Evolutionary conservation across 2,329 filamentous ascomycete species (phyloP), one percentile per base, ranked within the genome.

Genomic region (Ascochyta viciae-villosae): DNA sequence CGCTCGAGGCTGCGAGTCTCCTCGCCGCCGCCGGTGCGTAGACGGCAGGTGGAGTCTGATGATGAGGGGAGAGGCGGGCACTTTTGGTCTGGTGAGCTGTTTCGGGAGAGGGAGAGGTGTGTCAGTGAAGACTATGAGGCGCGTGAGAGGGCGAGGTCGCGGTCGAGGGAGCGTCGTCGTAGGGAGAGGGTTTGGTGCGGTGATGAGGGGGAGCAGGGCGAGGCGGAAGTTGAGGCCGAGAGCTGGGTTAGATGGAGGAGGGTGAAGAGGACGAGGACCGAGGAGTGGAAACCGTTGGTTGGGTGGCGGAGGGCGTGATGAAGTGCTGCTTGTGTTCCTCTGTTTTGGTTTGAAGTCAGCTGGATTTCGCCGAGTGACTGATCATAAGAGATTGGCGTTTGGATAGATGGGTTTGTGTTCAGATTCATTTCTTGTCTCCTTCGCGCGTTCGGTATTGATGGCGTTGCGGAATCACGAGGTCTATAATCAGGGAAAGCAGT

Each of bases 251-350:
- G 58, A 35, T 72, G 64, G 40, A 54, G 62, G 23, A 60, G 58
- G 53, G 45, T 71, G 1, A 71, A 71, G 61, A 68, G 66, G 61
- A 69, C 62, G 45, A 63, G 62, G 63, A 73, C 63, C 16, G 66
- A 71, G 56, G 71, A 73, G 56, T 64, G 65, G 60, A 68, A 60
- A 50, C 72, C 72, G 16, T 54, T 74, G 61, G 64, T 50, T 56
- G 67, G 67, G 13, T 67, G 61, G 57, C 50, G 61, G 39, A 57
- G 64, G 40, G 26, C 35, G 34, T 65, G 39, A 41, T 29, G 31
- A 4, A 26, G 40, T 10, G 3, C 7, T 10, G 39, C 2, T 8
- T 16, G 8, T 10, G 9, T 13, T 1, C 2, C 10, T 15, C n/a
- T n/a, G 3, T 16, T 24, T 38, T 16, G 24, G 4, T 19, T 8